Conservation (phyloP, 2,329 filamentous ascomycete species). For the Xylaria sp. region DNA sequence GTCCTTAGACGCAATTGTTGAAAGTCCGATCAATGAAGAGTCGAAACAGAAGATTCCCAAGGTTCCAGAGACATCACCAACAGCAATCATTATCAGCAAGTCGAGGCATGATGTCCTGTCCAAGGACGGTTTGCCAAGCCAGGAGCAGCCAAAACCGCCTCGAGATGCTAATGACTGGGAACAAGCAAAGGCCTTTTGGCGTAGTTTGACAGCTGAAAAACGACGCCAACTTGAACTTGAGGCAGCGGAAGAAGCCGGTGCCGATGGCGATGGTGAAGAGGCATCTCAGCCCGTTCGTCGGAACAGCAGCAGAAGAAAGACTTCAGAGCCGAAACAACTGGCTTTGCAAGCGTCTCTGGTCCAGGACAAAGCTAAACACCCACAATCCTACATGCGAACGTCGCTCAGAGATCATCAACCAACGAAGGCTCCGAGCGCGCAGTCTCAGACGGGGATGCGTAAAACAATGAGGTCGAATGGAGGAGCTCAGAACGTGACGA, state of each 20-base stretch:
- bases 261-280: conserved; percentile 59
- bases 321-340: conserved; percentile 51
- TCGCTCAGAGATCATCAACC: conserved; percentile 57
- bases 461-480: conserved; percentile 46
- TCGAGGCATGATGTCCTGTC: conserved; percentile 35
- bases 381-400: conserved; percentile 54
- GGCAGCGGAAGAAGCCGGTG: conserved; percentile 63
- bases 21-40: conserved; percentile 65
- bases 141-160: conserved; percentile 16
- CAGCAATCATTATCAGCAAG: conserved; percentile 15
- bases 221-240: conserved; percentile 71
- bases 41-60: conserved; percentile 48
- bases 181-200: conserved; percentile 76
- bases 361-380: conserved; percentile 42
- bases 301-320: conserved; percentile 54
- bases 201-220: conserved; percentile 70
- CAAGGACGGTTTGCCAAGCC: conserved; percentile 16
- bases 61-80: conserved; percentile 23
- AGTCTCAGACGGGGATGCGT: conserved; percentile 43
- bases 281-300: conserved; percentile 44
- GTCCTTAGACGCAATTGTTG: conserved; percentile 78
- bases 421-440: conserved; percentile 26
- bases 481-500: conserved; percentile 18
- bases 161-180: conserved; percentile 68
- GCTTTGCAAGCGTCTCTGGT: background rate